phyloP scores from a whole-genome alignment of 108 stramenopile genomes.

The Nitzschia sp. region DNA sequence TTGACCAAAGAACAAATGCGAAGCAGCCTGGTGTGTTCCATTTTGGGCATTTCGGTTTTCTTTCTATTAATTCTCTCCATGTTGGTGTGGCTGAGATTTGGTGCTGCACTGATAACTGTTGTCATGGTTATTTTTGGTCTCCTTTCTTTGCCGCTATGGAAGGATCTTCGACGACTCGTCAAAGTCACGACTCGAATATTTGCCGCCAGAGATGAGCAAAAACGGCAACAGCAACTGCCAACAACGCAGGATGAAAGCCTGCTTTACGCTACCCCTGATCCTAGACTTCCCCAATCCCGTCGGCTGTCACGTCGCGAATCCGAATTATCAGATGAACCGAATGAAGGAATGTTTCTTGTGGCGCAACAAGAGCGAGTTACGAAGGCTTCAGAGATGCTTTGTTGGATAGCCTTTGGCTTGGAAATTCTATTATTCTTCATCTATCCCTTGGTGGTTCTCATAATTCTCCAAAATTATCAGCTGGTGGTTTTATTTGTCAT shows the following conservation, averaged over 20 bases:
- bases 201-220: background rate
- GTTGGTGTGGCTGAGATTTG: background rate
- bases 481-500: conserved; percentile 20
- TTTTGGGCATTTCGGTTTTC: conserved; percentile 13
- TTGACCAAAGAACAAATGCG: conserved; percentile 32
- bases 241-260: too few relatives aligned
- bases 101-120: background rate
- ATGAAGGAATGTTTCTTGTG: conserved; percentile 45
- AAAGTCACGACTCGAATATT: background rate
- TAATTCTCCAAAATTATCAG: conserved; percentile 11
- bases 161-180: background rate
- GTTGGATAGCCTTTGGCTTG: conserved; percentile 42
- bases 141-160: background rate
- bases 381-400: conserved; percentile 46
- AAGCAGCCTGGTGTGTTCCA: conserved; percentile 31
- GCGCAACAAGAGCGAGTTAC: conserved; percentile 41
- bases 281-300: background rate
- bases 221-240: background rate
- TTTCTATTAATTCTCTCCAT: background rate
- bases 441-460: conserved; percentile 50
- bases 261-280: background rate
- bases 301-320: background rate
- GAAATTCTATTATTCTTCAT: conserved; percentile 59
- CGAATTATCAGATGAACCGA: background rate
- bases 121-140: background rate